Conservation (phyloP, 2,329 filamentous ascomycete species). For the Periconia sp. region DNA sequence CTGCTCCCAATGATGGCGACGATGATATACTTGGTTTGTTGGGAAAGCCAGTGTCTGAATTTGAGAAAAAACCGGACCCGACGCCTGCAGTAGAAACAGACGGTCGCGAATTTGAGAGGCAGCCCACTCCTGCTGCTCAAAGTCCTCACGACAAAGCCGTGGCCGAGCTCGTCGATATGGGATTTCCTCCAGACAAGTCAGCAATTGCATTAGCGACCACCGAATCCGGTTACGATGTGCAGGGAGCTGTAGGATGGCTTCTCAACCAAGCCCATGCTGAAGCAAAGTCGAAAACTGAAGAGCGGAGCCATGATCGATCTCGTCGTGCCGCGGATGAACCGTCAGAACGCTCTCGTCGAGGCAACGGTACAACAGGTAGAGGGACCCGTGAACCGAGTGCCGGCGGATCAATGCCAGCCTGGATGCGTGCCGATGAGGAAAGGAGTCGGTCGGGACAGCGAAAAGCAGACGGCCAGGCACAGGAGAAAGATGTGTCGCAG, state of each 20-base stretch:
- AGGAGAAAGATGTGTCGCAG: slow-evolving; percentile 75
- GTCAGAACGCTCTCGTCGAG: slow-evolving; percentile 27
- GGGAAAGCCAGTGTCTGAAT: slow-evolving; percentile 60
- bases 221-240: slow-evolving; percentile 76
- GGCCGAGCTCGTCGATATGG: slow-evolving; percentile 91
- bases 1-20: slow-evolving; percentile 32
- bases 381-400: slow-evolving; percentile 32
- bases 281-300: slow-evolving; percentile 68
- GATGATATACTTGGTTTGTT: slow-evolving; percentile 67
- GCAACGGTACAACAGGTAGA: slow-evolving; percentile 17
- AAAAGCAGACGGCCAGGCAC: slow-evolving; percentile 54
- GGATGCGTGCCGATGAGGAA: slow-evolving; percentile 63
- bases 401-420: slow-evolving; percentile 55
- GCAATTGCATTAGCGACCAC: slow-evolving; percentile 77
- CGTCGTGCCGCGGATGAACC: slow-evolving; percentile 27
- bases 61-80: slow-evolving; percentile 38
- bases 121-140: slow-evolving; percentile 24
- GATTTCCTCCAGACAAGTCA: slow-evolving; percentile 85
- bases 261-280: slow-evolving; percentile 88
- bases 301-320: slow-evolving; percentile 28
- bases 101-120: slow-evolving; percentile 8
- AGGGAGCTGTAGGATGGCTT: slow-evolving; percentile 85
- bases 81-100: slow-evolving; percentile 8
- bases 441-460: slow-evolving; percentile 52
- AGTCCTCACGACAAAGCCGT: slow-evolving; percentile 74